Base-by-base conservation (phyloP, 306 rosid species). In the Medicago ruthenica region DNA sequence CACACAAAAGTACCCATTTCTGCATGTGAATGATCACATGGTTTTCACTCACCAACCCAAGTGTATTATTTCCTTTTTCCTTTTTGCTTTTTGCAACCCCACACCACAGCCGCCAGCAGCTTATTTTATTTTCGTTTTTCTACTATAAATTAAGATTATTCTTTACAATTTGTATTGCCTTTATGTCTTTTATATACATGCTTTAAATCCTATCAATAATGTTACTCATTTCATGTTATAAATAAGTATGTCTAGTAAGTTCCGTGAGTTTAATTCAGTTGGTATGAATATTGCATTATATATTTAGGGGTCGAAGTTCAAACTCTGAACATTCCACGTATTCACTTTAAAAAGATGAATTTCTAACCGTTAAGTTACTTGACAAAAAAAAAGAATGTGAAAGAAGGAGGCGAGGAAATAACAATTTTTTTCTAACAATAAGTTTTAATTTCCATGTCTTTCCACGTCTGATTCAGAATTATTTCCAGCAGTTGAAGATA, bases 11-110 rank as follows among this genome's bases (percentile, higher is more conserved):
- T 13, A 44, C 12, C 40, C 66, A 50, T 66, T 50, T 57, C 57
- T 44, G 8, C 40, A 63, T 64, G 61, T 76, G 64, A 58, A 54
- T 72, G 42, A 42, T 42, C 64, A 16, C 58, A 27, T 41, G 65
- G 50, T 20, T 71, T 71, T 70, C 51, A 55, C 39, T 71, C 36
- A 40, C 36, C n/a, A 10, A 22, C 41, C 0, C 15, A 39, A 20
- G 24, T 67, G 44, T 66, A 62, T 62, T 14, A 31, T 61, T 31
- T 27, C 9, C 13, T 37, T 63, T 63, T 17, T 22, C 14, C 18
- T 13, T 60, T 12, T n/a, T n/a, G n/a, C n/a, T n/a, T n/a, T n/a
- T 60, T 24, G 17, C 20, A 31, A 27, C 66, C 40, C 41, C 41
- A 31, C 66, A 60, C 66, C 11, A 22, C 39, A 14, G 64, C 62